These are phyloP conservation scores for Paxillus involutus DNA, from an alignment of 768 basidiomycete genomes.

Conservation along the genomic window DNA sequence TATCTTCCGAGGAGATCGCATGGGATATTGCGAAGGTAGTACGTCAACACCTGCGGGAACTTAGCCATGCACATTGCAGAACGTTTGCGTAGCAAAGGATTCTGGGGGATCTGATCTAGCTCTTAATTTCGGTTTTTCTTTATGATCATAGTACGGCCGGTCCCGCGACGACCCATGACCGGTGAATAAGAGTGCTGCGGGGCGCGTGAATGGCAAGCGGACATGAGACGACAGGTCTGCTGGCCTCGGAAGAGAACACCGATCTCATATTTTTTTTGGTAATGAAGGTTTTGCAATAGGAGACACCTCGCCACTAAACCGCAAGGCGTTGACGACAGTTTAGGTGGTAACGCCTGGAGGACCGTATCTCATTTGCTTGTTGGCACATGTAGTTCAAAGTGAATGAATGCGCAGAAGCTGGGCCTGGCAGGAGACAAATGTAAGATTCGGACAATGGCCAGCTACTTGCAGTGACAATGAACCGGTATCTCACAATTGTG, in stretches of 20 bases:
- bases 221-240: neutral
- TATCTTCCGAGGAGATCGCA: conserved; percentile 26
- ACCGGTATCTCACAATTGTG: too few relatives aligned
- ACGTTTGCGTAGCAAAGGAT: neutral
- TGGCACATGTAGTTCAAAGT: too few relatives aligned
- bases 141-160: conserved; percentile 17
- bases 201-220: conserved; percentile 9
- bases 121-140: neutral
- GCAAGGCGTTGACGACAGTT: neutral
- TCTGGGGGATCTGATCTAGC: conserved; percentile 2
- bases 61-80: neutral
- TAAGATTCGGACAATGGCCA: too few relatives aligned
- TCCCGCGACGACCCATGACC: conserved; percentile 10
- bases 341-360: too few relatives aligned
- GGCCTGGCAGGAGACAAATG: too few relatives aligned
- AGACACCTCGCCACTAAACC: neutral
- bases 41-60: conserved; percentile 7
- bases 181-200: conserved; percentile 16
- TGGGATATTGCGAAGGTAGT: neutral
- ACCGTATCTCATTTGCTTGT: neutral
- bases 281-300: neutral
- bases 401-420: too few relatives aligned
- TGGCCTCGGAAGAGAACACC: too few relatives aligned
- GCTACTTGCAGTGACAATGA: too few relatives aligned
- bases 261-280: neutral